Evolutionary conservation across 2,329 filamentous ascomycete genomes (phyloP), one percentile per base, ranked within the genome.

Genomic region (Didymella pinodella): DNA sequence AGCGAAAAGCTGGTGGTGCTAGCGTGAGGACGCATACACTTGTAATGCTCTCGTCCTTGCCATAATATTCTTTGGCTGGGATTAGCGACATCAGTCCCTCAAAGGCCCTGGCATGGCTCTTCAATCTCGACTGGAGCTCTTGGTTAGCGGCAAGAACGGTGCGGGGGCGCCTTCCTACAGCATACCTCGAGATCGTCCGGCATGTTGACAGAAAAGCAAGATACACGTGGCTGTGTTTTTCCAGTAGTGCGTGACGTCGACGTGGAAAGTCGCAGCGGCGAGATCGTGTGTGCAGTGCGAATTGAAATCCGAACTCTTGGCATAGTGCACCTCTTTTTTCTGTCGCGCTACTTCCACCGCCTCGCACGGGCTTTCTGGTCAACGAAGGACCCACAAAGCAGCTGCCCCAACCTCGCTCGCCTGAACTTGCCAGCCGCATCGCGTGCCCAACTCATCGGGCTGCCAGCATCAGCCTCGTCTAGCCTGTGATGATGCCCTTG

Each of bases 11-110:
- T 53, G 40, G 57, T 47, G 57, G 53, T 48, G 49, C 41, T 40
- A 50, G 48, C 20, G 54, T 48, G 54, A 28, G 32, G 36, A 16
- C 58, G 88, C 90, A 70, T 89, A 94, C 91, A 78, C 85, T 92
- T 63, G 85, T 90, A 75, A 76, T 74, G 48, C 73, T 76, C 58
- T 70, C 72, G 75, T 96, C 92, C 76, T 93, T 88, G 55, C 89
- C 91, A 70, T 96, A 97, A 79, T 97, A 97, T 70, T 92, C 88
- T 79, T 95, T 93, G 61, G 92, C 92, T 40, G 93, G 92, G 59
- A 96, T 96, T 64, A 97, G 83, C 57, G 92, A 94, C 76, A 97
- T 82, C 50, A 97, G 82, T 45, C 92, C 92, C 79, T 96, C 90
- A 72, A 97, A 96, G 65, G 92, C 90, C 79, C 91, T 86, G 65